Evolutionary conservation across 306 rosid genomes (phyloP), one percentile per base, ranked within the genome.

Genomic region (Castanea crenata): DNA sequence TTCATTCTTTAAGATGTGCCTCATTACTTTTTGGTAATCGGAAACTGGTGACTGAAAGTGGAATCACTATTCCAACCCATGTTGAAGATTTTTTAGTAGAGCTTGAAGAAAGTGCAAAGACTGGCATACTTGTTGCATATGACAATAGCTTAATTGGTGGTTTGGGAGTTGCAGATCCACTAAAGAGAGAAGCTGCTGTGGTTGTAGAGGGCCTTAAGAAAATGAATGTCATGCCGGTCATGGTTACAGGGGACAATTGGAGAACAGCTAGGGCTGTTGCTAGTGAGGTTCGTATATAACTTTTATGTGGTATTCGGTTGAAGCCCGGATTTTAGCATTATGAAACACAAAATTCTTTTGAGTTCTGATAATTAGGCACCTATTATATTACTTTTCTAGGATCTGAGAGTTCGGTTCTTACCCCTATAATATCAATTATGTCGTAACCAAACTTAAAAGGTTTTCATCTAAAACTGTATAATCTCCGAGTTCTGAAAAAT

Each of bases 161-260:
- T 58, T 83, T 95, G 82, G 99, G 97, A 85, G 88, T 95, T 76
- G 96, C 98, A 15, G 99, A 95, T 85, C 97, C 97, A 41, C 86
- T 90, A 64, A 95, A 95, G 85, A 91, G 98, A 88, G 99, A 95
- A 87, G 96, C 99, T 67, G 87, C 93, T 58, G 90, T 93, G 46
- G 97, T 95, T 76, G 82, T 95, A 55, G 93, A 93, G 86, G 96
- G 97, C 73, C 97, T 95, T 62, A 76, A 73, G 76, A 95, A 93
- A 90, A 95, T 95, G 97, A 98, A 98, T 27, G 88, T 93, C 77
- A 79, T 13, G 49, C 93, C 99, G 34, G 86, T 93, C 81, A 92
- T 95, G 97, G 99, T 95, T 73, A 95, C 99, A 2, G 99, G 99
- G 62, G 98, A 95, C 87, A 95, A 95, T 77, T 89, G 98, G 96